Evolutionary conservation across 108 stramenopile species (phyloP).

Genomic region (Skeletonema menzelii): DNA sequence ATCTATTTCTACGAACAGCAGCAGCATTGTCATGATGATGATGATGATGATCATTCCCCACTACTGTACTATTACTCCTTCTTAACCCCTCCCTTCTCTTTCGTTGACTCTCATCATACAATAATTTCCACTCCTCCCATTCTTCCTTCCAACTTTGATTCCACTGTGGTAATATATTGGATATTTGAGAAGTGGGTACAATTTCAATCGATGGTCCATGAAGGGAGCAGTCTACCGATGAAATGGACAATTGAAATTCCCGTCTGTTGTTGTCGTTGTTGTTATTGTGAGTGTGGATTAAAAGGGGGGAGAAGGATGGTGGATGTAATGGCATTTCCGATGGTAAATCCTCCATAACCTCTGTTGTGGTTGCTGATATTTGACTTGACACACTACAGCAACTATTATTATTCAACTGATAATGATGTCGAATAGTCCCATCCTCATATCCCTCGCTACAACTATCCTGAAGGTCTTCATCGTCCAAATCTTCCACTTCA

Average conservation of each 20-base stretch:
- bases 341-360: neutral
- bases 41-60: too few relatives aligned
- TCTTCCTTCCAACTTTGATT: constrained; percentile 26
- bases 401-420: too few relatives aligned
- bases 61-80: neutral
- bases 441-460: too few relatives aligned
- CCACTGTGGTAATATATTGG: constrained; percentile 20
- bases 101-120: neutral
- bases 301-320: neutral
- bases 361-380: neutral
- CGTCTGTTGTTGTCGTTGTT: constrained; percentile 3
- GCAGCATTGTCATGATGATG: neutral
- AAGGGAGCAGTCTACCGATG: constrained; percentile 19
- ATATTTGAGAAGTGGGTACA: constrained; percentile 19
- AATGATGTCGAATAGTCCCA: too few relatives aligned
- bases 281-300: neutral
- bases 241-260: constrained; percentile 14
- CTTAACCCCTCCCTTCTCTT: neutral
- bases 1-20: neutral
- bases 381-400: neutral
- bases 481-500: too few relatives aligned
- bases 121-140: constrained; percentile 13
- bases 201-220: constrained; percentile 18
- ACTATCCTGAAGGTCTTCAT: too few relatives aligned
- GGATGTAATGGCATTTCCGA: neutral